Percentiles rank a stretch among this genome's conserved stretches.
These are phyloP conservation scores for Epicoccum nigrum DNA, from an alignment of 2,329 filamentous ascomycete genomes.

Conservation along the genomic window DNA sequence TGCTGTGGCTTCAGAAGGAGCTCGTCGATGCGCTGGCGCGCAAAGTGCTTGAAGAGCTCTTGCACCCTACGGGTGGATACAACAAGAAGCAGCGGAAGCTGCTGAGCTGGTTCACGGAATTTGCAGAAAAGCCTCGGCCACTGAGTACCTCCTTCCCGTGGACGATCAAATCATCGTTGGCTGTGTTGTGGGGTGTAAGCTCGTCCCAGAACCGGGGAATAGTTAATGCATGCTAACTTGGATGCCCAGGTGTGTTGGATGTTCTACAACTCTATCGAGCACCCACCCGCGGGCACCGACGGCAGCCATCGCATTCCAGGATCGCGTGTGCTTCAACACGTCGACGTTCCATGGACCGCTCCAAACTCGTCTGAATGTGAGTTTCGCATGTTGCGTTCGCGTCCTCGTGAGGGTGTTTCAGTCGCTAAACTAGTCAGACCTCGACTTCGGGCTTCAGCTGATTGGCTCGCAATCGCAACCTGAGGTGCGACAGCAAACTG, in stretches of 20 bases:
- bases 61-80: conserved; percentile 28
- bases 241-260: conserved; percentile 47
- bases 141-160: conserved; percentile 50
- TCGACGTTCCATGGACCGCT: conserved; percentile 33
- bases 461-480: conserved; percentile 36
- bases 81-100: conserved; percentile 44
- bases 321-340: conserved; percentile 35
- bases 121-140: conserved; percentile 47
- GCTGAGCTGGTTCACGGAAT: conserved; percentile 50
- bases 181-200: conserved; percentile 51
- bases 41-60: conserved; percentile 36
- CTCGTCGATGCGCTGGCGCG: conserved; percentile 40
- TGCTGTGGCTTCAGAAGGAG: conserved; percentile 47
- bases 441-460: conserved; percentile 39
- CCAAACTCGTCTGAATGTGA: conserved; percentile 44
- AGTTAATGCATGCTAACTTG: conserved; percentile 2
- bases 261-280: conserved; percentile 38
- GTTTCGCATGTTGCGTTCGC: conserved; percentile 30
- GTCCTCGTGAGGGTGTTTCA: conserved; percentile 26
- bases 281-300: conserved; percentile 11
- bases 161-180: conserved; percentile 52
- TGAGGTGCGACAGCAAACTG: conserved; percentile 33
- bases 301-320: conserved; percentile 32
- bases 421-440: conserved; percentile 41
- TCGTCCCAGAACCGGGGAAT: not conserved